A percentile compares a stretch with the other conserved stretches of the same genome.
Conservation (phyloP, 2,329 filamentous ascomycete species). For the Ophiostoma himal-ulmi region DNA sequence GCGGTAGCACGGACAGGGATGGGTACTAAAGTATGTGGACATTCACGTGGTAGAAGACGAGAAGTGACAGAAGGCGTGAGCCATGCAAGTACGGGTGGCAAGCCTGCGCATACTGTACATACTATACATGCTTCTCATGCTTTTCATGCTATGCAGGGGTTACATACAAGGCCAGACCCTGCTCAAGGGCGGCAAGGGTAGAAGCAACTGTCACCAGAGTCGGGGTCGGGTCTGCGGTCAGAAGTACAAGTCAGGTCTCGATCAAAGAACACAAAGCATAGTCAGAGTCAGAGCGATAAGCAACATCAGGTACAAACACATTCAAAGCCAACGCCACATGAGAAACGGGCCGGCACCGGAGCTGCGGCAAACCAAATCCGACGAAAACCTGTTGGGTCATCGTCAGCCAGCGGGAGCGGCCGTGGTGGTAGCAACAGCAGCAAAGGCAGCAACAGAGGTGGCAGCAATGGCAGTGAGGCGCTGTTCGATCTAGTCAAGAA, state of each 20-base stretch:
- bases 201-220: neutral
- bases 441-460: neutral
- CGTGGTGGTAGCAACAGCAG: neutral
- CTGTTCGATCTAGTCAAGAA: slow-evolving; percentile 13
- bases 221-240: neutral
- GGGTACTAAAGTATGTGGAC: neutral
- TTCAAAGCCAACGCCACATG: neutral
- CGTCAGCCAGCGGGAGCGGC: neutral
- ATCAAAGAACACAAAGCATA: neutral
- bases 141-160: neutral
- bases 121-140: neutral
- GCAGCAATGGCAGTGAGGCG: slow-evolving; percentile 6
- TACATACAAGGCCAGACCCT: neutral
- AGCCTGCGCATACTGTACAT: neutral
- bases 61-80: neutral
- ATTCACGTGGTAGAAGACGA: neutral
- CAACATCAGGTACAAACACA: neutral
- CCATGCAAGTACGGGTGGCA: neutral
- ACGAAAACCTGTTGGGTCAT: neutral
- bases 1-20: slow-evolving; percentile 26
- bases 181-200: neutral
- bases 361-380: slow-evolving; percentile 17
- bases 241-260: neutral
- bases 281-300: neutral
- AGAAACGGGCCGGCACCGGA: slow-evolving; percentile 25